A percentile compares a stretch with the other conserved stretches of the same genome.
phyloP scores from a whole-genome alignment of 2,329 filamentous ascomycete species.

The Arachnomyces sp. region DNA sequence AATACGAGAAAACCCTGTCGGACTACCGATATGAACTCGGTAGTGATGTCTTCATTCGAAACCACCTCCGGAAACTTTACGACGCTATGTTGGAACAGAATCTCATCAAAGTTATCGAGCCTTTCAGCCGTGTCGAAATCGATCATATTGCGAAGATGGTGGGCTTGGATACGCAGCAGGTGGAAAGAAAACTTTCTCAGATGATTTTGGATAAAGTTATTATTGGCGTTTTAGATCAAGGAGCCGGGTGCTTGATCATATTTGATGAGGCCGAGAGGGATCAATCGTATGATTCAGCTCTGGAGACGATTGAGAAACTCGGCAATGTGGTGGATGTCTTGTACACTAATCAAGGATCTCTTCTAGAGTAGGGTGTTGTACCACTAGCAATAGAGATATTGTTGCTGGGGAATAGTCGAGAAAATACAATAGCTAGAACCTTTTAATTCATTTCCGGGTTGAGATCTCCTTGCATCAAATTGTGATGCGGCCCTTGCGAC shows the following conservation, averaged over 20 bases:
- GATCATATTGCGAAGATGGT: constrained; percentile 97
- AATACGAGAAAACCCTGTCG: constrained; percentile 89
- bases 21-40: constrained; percentile 90
- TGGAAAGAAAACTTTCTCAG: constrained; percentile 95
- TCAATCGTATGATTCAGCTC: constrained; percentile 85
- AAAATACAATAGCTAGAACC: too few species aligned
- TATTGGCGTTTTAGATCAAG: constrained; percentile 92
- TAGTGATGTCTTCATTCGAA: constrained; percentile 91
- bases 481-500: too few species aligned
- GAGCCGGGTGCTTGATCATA: constrained; percentile 93
- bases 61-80: constrained; percentile 90
- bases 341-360: constrained; percentile 93
- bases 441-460: too few species aligned
- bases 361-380: constrained; percentile 63
- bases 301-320: constrained; percentile 93
- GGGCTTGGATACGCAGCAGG: constrained; percentile 87
- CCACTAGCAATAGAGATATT: too few species aligned
- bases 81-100: constrained; percentile 99
- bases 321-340: constrained; percentile 95
- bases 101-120: constrained; percentile 98
- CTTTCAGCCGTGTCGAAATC: constrained; percentile 94
- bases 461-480: too few species aligned
- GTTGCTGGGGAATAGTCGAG: too few species aligned
- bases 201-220: constrained; percentile 99
- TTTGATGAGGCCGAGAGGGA: constrained; percentile 93